phyloP scores from a whole-genome alignment of 2,329 filamentous ascomycete species.

The Aspergillus bombycis region DNA sequence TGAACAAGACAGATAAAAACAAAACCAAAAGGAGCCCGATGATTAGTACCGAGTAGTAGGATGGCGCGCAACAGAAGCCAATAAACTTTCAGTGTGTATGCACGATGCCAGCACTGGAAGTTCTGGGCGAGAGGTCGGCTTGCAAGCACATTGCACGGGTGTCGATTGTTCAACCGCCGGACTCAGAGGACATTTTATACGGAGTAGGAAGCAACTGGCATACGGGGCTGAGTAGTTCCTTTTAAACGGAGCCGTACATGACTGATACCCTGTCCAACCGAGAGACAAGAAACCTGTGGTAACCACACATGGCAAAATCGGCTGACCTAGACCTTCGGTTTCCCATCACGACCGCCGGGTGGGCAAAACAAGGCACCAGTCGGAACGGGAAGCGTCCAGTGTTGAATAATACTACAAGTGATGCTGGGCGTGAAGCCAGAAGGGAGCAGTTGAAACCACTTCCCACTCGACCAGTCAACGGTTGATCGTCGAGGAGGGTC shows the following conservation, averaged over 20 bases:
- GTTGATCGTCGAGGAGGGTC: slow-evolving; percentile 10
- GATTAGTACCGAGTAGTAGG: neutral
- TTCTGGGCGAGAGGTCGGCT: slow-evolving; percentile 11
- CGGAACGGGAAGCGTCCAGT: neutral
- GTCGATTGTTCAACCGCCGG: neutral
- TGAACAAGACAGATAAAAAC: neutral
- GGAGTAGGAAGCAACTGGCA: neutral
- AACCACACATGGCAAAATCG: slow-evolving; percentile 23
- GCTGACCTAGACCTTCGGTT: slow-evolving; percentile 16
- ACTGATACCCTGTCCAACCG: slow-evolving; percentile 10
- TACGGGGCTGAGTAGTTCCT: neutral
- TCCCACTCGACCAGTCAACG: neutral
- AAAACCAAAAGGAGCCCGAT: neutral
- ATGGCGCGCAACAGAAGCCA: neutral
- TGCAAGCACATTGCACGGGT: slow-evolving; percentile 7
- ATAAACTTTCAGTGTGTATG: neutral
- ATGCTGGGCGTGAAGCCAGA: neutral
- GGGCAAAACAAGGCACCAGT: slow-evolving; percentile 1
- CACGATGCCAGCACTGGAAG: neutral
- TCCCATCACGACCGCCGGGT: neutral
- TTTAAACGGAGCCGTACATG: neutral
- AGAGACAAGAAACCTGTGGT: slow-evolving; percentile 11
- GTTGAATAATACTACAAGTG: neutral
- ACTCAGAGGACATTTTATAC: neutral
- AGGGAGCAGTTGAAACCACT: slow-evolving; percentile 5